phyloP scores from a whole-genome alignment of 108 stramenopile genomes.

The Cyclotella distinguenda region DNA sequence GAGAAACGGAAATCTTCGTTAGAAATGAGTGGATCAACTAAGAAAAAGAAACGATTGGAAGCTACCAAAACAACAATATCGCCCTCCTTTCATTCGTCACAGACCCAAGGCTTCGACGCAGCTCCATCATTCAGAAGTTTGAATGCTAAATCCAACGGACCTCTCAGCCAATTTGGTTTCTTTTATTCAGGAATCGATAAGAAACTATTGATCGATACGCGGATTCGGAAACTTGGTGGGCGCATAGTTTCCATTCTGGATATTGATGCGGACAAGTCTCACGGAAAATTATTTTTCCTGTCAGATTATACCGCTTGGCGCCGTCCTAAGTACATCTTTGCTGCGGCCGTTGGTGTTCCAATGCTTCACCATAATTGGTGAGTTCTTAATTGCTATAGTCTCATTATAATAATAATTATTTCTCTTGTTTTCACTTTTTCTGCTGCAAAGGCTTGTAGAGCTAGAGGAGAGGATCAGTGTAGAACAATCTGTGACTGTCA shows the following conservation, averaged over 20 bases:
- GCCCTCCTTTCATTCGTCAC: neutral
- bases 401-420: no score
- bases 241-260: neutral
- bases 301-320: slow-evolving; percentile 20
- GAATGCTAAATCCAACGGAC: neutral
- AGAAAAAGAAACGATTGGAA: neutral
- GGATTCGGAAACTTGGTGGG: slow-evolving; percentile 8
- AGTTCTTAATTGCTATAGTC: neutral
- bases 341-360: slow-evolving; percentile 35
- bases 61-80: neutral
- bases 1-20: neutral
- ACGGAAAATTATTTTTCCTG: neutral
- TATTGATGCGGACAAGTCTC: neutral
- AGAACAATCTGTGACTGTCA: slow-evolving; percentile 18
- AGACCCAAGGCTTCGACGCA: neutral
- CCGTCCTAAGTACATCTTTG: slow-evolving; percentile 38
- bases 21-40: neutral
- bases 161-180: neutral
- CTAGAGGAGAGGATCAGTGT: slow-evolving; percentile 27
- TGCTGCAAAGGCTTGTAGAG: slow-evolving; percentile 2
- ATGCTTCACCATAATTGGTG: slow-evolving; percentile 40
- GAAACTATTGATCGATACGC: neutral
- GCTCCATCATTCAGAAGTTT: neutral
- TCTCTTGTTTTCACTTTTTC: no score
- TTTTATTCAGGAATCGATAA: neutral